Conservation (phyloP, 805 yeast species). For the Nakazawaea pomicola region DNA sequence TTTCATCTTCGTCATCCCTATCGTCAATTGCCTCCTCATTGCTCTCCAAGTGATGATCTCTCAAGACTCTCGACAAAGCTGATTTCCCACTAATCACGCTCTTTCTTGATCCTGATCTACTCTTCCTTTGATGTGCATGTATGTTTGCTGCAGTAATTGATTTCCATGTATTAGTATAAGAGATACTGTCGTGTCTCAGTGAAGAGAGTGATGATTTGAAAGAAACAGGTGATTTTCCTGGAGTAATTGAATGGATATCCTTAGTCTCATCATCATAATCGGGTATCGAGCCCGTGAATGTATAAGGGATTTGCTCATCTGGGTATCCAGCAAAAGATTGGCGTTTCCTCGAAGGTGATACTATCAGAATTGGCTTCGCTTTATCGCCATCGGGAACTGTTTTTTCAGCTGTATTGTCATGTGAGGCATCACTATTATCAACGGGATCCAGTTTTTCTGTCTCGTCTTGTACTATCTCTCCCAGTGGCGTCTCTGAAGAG, state of each 20-base stretch:
- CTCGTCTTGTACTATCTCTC: neutral
- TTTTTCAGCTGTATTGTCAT: slow-evolving; percentile 3
- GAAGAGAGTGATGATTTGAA: slow-evolving; percentile 15
- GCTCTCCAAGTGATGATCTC: slow-evolving; percentile 11
- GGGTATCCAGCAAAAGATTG: slow-evolving; percentile 12
- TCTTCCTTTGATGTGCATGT: slow-evolving; percentile 13
- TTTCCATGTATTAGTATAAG: slow-evolving; percentile 8
- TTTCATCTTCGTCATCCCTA: slow-evolving; percentile 15
- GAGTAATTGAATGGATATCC: slow-evolving; percentile 4
- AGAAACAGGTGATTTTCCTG: slow-evolving; percentile 14
- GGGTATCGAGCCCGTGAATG: slow-evolving; percentile 27
- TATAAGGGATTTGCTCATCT: slow-evolving; percentile 8
- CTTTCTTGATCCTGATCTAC: slow-evolving; percentile 17
- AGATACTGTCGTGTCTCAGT: slow-evolving; percentile 9
- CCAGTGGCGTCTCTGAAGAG: neutral
- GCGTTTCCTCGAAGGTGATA: slow-evolving; percentile 1
- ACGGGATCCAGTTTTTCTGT: neutral
- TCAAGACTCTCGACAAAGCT: slow-evolving; percentile 24
- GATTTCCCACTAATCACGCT: slow-evolving; percentile 24
- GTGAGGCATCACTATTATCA: neutral
- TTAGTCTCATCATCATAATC: slow-evolving; percentile 31
- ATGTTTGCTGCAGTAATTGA: neutral
- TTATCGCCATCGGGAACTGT: slow-evolving; percentile 15
- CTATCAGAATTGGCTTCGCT: slow-evolving; percentile 6
- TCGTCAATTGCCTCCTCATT: slow-evolving; percentile 9